Percentiles rank a stretch among this genome's conserved stretches.
Evolutionary conservation across 345 rosid genomes (phyloP).

Genomic region (Linum lewisii): DNA sequence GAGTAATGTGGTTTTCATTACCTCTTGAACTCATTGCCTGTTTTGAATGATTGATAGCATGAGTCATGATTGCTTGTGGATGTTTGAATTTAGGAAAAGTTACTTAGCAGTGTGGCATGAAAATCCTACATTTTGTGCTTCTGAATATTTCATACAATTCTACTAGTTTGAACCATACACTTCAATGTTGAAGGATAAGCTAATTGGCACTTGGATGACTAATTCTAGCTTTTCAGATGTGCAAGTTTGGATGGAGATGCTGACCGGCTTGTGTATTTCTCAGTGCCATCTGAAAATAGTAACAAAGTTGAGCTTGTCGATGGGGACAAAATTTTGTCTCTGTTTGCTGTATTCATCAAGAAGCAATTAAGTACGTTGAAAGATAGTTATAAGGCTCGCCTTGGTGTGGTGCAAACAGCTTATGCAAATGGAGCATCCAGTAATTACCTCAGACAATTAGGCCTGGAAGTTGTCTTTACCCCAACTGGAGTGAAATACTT

Average conservation of each 20-base stretch:
- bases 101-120: no score
- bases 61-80: no score
- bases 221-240: conserved; percentile 58
- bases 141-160: background rate
- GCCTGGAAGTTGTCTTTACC: conserved; percentile 56
- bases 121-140: no score
- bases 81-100: no score
- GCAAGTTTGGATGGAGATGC: conserved; percentile 98
- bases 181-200: background rate
- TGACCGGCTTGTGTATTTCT: conserved; percentile 76
- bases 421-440: conserved; percentile 96
- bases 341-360: conserved; percentile 74
- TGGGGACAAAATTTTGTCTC: conserved; percentile 83
- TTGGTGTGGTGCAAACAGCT: conserved; percentile 89
- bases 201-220: conserved; percentile 18
- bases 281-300: conserved; percentile 28
- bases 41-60: no score
- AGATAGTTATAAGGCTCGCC: conserved; percentile 30
- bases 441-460: conserved; percentile 53
- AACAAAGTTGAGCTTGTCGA: conserved; percentile 61
- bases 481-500: conserved; percentile 89
- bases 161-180: background rate
- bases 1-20: no score
- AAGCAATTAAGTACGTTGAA: conserved; percentile 51
- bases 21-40: no score